Base-by-base conservation (phyloP, 768 basidiomycete genomes). In the Guyanaporus albipodus region DNA sequence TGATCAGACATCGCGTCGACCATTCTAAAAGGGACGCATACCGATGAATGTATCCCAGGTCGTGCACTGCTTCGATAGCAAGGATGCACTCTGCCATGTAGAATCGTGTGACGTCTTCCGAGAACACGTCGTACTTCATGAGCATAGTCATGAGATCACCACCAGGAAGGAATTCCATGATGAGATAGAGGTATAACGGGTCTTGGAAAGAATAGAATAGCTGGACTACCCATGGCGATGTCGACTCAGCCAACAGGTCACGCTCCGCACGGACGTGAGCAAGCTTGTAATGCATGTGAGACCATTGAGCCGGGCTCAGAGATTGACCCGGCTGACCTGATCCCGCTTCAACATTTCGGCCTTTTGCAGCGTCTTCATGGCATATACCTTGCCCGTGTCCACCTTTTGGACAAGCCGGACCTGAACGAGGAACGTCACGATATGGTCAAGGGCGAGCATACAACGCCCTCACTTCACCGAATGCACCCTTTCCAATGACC, bases 121-220 rank as follows among this genome's bases (percentile, higher is more conserved):
- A 91, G 72, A 98, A 98, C 8, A 95, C 88, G 67, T 97, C 95
- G 69, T 99, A 98, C 69, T 97, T 98, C 86, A 99, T 99, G 57
- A 99, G 74, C 95, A 98, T 99, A 11, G 96, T 97, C 95, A 99
- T 98, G 53, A 99, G 74, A 66, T 99, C 95, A n/a, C 95, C 95
- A 36, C 95, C 95, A 29, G 82, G 80, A 35, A 83, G 74, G 68
- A 86, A 87, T 69, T 87, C 85, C 95, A 99, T 99, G 73, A 99
- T 89, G 50, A 99, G 80, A 71, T 97, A 99, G 22, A 99, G 82
- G 63, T 95, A 97, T 42, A 91, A 73, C 2, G 89, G 82, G 66
- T 98, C 96, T 67, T 99, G 95, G 77, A 97, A 98, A 29, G 94
- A 96, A 69, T 96, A 98, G 75, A 87, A 98, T 15, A 98, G 74